A percentile compares a stretch with the other conserved stretches of the same genome.
Evolutionary conservation across 805 yeast species (phyloP).

Genomic region (Lachancea meyersii): DNA sequence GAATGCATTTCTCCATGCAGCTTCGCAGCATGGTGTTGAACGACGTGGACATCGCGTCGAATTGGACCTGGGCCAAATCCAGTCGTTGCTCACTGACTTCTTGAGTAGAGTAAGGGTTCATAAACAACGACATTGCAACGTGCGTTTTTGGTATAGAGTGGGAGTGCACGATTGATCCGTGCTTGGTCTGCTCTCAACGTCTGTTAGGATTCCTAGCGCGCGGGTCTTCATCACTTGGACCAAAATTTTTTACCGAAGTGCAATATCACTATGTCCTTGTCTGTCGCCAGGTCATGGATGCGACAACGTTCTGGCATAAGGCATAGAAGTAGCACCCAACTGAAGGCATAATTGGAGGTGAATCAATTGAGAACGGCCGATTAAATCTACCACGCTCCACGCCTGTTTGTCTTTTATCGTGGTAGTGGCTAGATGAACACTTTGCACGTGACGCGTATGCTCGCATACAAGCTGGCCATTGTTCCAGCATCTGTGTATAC

Average conservation of each 20-base stretch:
- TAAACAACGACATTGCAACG: constrained; percentile 53
- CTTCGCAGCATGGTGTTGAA: constrained; percentile 49
- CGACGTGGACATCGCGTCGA: constrained; percentile 53
- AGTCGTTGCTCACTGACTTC: constrained; percentile 56
- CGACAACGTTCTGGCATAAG: too few species aligned
- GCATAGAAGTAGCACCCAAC: too few species aligned
- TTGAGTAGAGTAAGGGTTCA: constrained; percentile 41
- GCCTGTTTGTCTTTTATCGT: too few species aligned
- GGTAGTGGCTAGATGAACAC: too few species aligned
- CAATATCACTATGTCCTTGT: background rate
- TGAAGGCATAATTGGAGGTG: too few species aligned
- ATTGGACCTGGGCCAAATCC: constrained; percentile 61
- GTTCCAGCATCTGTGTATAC: too few species aligned
- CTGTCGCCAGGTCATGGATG: background rate
- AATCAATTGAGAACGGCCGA: too few species aligned
- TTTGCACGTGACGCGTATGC: too few species aligned
- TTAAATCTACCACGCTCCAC: too few species aligned
- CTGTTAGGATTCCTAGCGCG: too few species aligned
- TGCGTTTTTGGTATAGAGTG: background rate
- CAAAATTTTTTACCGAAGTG: background rate
- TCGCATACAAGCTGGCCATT: too few species aligned
- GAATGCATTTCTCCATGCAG: constrained; percentile 74
- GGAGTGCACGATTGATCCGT: background rate
- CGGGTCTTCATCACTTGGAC: background rate
- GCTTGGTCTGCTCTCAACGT: too few species aligned